These are phyloP conservation scores for Chloris gayana DNA, from an alignment of 176 grass and related monocot genomes.

Conservation along the genomic window DNA sequence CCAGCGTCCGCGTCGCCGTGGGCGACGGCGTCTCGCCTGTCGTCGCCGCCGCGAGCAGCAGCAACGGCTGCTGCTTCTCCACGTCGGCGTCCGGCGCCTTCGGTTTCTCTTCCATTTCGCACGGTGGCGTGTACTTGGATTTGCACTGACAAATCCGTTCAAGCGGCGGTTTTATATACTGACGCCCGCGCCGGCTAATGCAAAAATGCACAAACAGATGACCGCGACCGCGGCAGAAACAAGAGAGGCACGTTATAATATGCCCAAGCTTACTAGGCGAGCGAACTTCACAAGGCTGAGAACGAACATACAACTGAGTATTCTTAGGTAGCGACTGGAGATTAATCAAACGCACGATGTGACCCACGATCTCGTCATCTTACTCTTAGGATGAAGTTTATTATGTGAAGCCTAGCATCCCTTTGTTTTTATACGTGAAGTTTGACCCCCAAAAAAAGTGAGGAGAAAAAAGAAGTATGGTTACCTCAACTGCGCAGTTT, in stretches of 20 bases:
- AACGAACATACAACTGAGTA: constrained; percentile 27
- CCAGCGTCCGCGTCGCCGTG: constrained; percentile 45
- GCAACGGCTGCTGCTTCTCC: constrained; percentile 50
- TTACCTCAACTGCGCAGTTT: not conserved
- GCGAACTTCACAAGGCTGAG: constrained; percentile 39
- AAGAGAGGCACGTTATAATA: constrained; percentile 2
- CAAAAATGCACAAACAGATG: constrained; percentile 20
- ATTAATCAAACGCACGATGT: not conserved
- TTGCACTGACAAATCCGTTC: not conserved
- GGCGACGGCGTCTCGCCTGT: constrained; percentile 18
- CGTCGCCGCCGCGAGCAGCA: not conserved
- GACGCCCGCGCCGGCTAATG: not conserved
- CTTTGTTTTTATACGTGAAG: not conserved
- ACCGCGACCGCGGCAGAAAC: constrained; percentile 18
- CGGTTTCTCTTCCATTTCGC: constrained; percentile 25
- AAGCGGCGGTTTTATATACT: not conserved
- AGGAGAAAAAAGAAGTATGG: not conserved
- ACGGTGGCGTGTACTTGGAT: not conserved
- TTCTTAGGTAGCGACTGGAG: constrained; percentile 30
- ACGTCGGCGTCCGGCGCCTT: constrained; percentile 32
- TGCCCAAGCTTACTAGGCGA: not conserved
- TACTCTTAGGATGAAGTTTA: not conserved
- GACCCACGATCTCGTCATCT: not conserved
- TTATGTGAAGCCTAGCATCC: not conserved
- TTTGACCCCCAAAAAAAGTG: not conserved